Percentiles rank a stretch among this genome's conserved stretches.
These are phyloP conservation scores for Pilasporangium apinafurcum DNA, from an alignment of 352 stramenopile species.

Conservation along the genomic window DNA sequence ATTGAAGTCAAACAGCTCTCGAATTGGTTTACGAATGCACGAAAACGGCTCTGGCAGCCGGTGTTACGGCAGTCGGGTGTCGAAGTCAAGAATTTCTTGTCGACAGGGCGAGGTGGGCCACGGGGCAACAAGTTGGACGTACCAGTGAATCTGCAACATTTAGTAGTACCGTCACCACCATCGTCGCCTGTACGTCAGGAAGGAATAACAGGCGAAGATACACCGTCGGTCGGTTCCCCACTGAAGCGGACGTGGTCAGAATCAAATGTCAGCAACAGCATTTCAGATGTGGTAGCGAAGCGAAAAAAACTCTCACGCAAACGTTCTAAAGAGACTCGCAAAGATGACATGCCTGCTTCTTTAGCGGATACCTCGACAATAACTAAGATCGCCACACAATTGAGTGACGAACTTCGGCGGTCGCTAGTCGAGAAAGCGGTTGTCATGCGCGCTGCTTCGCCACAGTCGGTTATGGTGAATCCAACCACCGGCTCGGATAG, in stretches of 20 bases:
- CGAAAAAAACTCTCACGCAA: constrained; percentile 27
- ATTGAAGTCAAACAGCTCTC: constrained; percentile 88
- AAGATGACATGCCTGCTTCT: constrained; percentile 2
- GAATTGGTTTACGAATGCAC: constrained; percentile 89
- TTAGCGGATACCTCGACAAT: neutral
- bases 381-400: constrained; percentile 16
- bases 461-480: too few species aligned
- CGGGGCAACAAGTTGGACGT: constrained; percentile 78
- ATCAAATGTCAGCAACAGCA: neutral
- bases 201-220: constrained; percentile 1
- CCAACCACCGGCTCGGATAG: too few species aligned
- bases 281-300: constrained; percentile 14
- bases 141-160: constrained; percentile 44
- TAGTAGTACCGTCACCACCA: constrained; percentile 34
- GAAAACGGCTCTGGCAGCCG: constrained; percentile 82
- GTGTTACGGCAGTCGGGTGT: constrained; percentile 81
- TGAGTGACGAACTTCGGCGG: constrained; percentile 30
- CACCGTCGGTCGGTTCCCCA: constrained; percentile 17
- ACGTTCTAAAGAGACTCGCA: constrained; percentile 18
- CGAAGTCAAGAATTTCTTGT: constrained; percentile 88
- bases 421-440: constrained; percentile 10
- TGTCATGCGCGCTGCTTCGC: neutral
- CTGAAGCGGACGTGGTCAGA: constrained; percentile 54
- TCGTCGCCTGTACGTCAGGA: constrained; percentile 17
- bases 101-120: constrained; percentile 69